A percentile compares a stretch with the other conserved stretches of the same genome.
Evolutionary conservation across 2,329 filamentous ascomycete genomes (phyloP).

Genomic region (Blumeriella jaapii): DNA sequence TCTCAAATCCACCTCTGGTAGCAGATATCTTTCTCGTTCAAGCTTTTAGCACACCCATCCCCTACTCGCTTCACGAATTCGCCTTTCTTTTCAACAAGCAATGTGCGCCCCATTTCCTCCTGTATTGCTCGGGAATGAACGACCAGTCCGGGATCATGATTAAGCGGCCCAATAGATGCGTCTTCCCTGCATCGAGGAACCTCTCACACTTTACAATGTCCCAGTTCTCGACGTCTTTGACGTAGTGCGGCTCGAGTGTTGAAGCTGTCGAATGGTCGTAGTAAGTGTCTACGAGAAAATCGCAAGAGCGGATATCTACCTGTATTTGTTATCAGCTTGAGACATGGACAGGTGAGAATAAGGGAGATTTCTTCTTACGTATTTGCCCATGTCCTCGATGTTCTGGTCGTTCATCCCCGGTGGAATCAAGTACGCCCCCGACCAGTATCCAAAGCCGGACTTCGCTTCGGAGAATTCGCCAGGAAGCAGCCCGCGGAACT

Average conservation of each 20-base stretch:
- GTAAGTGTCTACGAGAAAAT: conserved; percentile 79
- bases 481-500: conserved; percentile 79
- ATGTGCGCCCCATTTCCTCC: conserved; percentile 76
- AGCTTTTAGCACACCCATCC: too few relatives aligned
- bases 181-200: conserved; percentile 72
- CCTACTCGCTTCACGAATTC: conserved; percentile 4
- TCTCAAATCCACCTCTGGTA: too few relatives aligned
- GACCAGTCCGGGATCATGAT: conserved; percentile 69
- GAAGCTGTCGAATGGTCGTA: conserved; percentile 52
- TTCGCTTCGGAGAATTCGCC: conserved; percentile 76
- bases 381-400: conserved; percentile 76
- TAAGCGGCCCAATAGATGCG: conserved; percentile 60
- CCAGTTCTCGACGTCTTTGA: conserved; percentile 66
- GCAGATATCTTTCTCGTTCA: too few relatives aligned
- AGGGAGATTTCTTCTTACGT: conserved; percentile 40
- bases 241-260: conserved; percentile 67
- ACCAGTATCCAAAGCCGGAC: conserved; percentile 56
- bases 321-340: conserved; percentile 28
- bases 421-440: conserved; percentile 75
- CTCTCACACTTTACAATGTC: conserved; percentile 60
- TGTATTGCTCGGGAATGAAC: conserved; percentile 56
- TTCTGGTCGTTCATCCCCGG: conserved; percentile 88
- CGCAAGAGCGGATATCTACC: conserved; percentile 61
- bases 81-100: conserved; percentile 60
- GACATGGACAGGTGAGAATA: background rate